phyloP scores from a whole-genome alignment of 371 early-diverging fungal genomes.

The Mucor piriformis region DNA sequence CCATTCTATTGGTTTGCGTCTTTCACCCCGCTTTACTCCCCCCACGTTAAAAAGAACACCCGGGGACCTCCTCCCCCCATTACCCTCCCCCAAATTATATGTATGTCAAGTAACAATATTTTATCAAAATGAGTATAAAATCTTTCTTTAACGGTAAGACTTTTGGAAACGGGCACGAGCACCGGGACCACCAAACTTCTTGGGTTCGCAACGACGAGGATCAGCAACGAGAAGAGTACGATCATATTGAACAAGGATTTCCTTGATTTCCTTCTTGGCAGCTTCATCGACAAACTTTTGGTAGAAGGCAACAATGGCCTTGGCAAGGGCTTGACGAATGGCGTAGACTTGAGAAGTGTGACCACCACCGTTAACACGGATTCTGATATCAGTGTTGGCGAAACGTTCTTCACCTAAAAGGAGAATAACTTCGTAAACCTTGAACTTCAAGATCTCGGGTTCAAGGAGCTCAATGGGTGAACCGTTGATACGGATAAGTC shows the following conservation, averaged over 20 bases:
- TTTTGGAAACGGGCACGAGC: constrained; percentile 99
- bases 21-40: not conserved
- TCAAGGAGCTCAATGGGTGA: constrained; percentile 96
- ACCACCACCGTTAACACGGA: constrained; percentile 99
- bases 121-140: not conserved
- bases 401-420: constrained; percentile 97
- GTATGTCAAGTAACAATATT: not conserved
- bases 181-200: constrained; percentile 99
- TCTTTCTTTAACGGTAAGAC: constrained; percentile 86
- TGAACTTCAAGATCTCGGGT: constrained; percentile 96
- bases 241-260: constrained; percentile 95
- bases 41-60: not conserved
- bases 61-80: no score
- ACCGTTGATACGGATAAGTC: constrained; percentile 94
- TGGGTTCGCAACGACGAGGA: constrained; percentile 99
- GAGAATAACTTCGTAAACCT: constrained; percentile 99
- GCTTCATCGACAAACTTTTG: constrained; percentile 99
- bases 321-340: constrained; percentile 99
- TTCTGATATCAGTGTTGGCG: constrained; percentile 95
- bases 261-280: constrained; percentile 99
- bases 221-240: constrained; percentile 99
- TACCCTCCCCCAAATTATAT: no score
- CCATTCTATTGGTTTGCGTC: not conserved
- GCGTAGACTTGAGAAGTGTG: constrained; percentile 98
- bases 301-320: constrained; percentile 99